Percentiles rank a stretch among this genome's conserved stretches.
Conservation (phyloP, 164 flowering plant genomes). For the Protea cynaroides region DNA sequence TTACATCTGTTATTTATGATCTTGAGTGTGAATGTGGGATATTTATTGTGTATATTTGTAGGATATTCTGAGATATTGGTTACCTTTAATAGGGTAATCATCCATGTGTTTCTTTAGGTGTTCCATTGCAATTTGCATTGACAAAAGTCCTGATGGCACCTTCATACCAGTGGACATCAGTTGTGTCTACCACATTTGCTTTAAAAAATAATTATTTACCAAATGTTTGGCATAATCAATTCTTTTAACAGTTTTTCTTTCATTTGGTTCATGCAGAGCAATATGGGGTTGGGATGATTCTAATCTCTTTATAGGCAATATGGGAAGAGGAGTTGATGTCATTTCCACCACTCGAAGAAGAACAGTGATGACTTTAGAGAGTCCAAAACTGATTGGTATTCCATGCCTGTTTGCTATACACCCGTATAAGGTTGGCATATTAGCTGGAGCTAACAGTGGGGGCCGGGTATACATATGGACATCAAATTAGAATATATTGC, state of each 20-base stretch:
- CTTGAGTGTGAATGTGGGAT: no score
- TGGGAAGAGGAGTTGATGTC: constrained; percentile 73
- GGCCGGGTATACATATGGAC: constrained; percentile 86
- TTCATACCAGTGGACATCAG: no score
- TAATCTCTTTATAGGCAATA: constrained; percentile 64
- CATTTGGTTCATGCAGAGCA: constrained; percentile 40
- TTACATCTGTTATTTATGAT: no score
- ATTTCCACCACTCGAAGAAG: constrained; percentile 36
- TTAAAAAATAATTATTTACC: no score
- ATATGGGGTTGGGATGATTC: constrained; percentile 98
- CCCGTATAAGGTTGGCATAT: constrained; percentile 53
- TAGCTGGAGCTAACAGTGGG: constrained; percentile 72
- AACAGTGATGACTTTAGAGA: constrained; percentile 32
- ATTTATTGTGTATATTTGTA: no score
- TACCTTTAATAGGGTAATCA: no score
- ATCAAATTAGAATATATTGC: background rate
- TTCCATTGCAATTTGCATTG: background rate
- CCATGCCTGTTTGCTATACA: constrained; percentile 79
- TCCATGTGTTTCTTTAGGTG: no score
- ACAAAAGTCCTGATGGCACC: no score
- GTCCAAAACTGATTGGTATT: constrained; percentile 65
- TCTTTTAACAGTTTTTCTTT: constrained; percentile 1
- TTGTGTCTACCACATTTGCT: no score
- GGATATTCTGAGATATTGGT: no score
- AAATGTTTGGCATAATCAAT: no score